Evolutionary conservation across 306 rosid species (phyloP).

Genomic region (Gastrolobium villosum): DNA sequence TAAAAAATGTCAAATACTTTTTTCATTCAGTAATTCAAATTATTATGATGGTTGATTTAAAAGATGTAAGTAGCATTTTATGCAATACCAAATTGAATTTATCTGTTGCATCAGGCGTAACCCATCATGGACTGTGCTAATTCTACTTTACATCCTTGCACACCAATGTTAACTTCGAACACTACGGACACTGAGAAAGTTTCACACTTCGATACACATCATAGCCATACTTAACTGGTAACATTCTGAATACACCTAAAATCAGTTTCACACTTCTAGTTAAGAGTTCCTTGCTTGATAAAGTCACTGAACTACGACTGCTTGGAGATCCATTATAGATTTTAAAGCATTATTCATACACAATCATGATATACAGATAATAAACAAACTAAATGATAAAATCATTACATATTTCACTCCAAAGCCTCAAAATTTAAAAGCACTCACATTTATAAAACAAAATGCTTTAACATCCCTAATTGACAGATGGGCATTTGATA

Average conservation of each 20-base stretch:
- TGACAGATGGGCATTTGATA: slow-evolving; percentile 46
- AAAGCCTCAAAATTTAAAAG: slow-evolving; percentile 43
- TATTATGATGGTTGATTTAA: neutral
- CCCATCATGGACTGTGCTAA: neutral
- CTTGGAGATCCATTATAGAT: neutral
- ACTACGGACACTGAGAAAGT: neutral
- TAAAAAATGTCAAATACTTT: too few relatives aligned
- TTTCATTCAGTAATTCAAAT: neutral
- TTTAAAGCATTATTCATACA: slow-evolving; percentile 20
- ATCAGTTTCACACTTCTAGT: neutral
- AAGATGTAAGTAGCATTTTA: neutral
- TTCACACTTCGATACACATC: neutral
- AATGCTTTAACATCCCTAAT: slow-evolving; percentile 55
- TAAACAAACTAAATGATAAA: neutral
- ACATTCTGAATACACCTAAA: neutral
- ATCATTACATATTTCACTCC: slow-evolving; percentile 41
- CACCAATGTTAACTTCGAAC: neutral
- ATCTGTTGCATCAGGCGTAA: too few relatives aligned
- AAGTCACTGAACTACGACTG: neutral
- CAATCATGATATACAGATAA: slow-evolving; percentile 25
- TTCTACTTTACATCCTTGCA: neutral
- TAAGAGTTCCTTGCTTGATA: neutral
- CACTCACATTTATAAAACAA: slow-evolving; percentile 48
- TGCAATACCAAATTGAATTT: too few relatives aligned
- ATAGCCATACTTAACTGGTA: neutral